Evolutionary conservation across 2,329 filamentous ascomycete genomes (phyloP).

Genomic region (Epichloe bromicola): DNA sequence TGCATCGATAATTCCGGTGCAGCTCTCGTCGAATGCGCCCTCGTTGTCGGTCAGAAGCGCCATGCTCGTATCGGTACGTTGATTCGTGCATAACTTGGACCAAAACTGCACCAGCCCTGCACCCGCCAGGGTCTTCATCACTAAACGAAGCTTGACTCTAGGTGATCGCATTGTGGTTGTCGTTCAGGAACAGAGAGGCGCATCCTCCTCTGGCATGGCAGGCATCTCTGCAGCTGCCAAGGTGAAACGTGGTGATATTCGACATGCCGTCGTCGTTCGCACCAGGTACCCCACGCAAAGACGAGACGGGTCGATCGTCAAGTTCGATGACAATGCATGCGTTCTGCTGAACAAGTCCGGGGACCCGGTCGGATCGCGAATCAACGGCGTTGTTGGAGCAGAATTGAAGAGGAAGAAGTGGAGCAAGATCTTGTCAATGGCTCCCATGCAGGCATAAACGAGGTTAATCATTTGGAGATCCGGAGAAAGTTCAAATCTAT

Average conservation of each 20-base stretch:
- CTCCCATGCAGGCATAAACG: slow-evolving; percentile 50
- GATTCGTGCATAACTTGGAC: neutral
- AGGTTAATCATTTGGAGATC: neutral
- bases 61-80: slow-evolving; percentile 73
- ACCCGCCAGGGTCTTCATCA: neutral
- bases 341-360: slow-evolving; percentile 95
- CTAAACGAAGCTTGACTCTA: slow-evolving; percentile 22
- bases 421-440: slow-evolving; percentile 96
- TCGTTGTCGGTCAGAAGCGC: slow-evolving; percentile 81
- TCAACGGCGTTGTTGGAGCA: slow-evolving; percentile 82
- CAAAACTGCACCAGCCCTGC: neutral
- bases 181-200: slow-evolving; percentile 88
- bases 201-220: slow-evolving; percentile 57
- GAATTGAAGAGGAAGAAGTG: slow-evolving; percentile 88
- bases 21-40: slow-evolving; percentile 90
- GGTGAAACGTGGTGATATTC: slow-evolving; percentile 90
- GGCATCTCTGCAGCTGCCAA: slow-evolving; percentile 69
- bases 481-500: neutral
- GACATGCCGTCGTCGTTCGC: slow-evolving; percentile 89
- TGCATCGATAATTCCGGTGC: slow-evolving; percentile 99
- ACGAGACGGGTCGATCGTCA: slow-evolving; percentile 76
- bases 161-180: slow-evolving; percentile 96
- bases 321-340: slow-evolving; percentile 96
- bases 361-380: slow-evolving; percentile 83
- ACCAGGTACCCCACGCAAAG: slow-evolving; percentile 80